A percentile compares a stretch with the other conserved stretches of the same genome.
These are phyloP conservation scores for Monilinia laxa DNA, from an alignment of 2,329 filamentous ascomycete species.

Conservation along the genomic window DNA sequence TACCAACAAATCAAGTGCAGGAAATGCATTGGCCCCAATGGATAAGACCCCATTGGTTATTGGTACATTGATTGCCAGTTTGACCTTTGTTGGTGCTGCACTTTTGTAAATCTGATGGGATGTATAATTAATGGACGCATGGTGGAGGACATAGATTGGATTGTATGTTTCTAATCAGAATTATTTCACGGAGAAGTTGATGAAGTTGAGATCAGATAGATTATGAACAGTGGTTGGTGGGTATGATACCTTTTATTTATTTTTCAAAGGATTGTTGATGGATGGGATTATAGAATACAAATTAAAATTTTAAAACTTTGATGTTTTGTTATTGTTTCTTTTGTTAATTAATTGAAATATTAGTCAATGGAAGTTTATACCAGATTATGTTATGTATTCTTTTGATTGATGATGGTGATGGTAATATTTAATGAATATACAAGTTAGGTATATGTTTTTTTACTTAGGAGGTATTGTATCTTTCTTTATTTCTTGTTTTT, in stretches of 20 bases:
- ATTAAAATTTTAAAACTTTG: background rate
- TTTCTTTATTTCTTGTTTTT: too few species aligned
- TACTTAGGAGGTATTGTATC: too few species aligned
- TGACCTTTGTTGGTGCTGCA: conserved; percentile 31
- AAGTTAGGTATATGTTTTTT: too few species aligned
- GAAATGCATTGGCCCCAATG: conserved; percentile 27
- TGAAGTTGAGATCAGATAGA: background rate
- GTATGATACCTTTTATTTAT: conserved; percentile 13
- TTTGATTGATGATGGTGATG: too few species aligned
- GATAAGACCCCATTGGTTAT: conserved; percentile 29
- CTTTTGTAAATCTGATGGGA: conserved; percentile 26
- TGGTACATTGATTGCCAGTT: conserved; percentile 26
- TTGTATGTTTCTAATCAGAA: conserved; percentile 12
- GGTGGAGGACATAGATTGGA: conserved; percentile 4
- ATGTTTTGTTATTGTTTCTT: background rate
- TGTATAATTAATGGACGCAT: conserved; percentile 18
- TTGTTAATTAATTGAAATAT: too few species aligned
- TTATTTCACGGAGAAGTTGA: background rate
- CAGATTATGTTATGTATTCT: too few species aligned
- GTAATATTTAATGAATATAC: too few species aligned
- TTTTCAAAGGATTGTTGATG: background rate
- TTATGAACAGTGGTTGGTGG: background rate
- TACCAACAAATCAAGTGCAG: conserved; percentile 17
- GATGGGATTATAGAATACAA: background rate
- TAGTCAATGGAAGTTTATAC: too few species aligned